A percentile compares a stretch with the other conserved stretches of the same genome.
Conservation (phyloP, 805 yeast genomes). For the Teunomyces barrocoloradensis region DNA sequence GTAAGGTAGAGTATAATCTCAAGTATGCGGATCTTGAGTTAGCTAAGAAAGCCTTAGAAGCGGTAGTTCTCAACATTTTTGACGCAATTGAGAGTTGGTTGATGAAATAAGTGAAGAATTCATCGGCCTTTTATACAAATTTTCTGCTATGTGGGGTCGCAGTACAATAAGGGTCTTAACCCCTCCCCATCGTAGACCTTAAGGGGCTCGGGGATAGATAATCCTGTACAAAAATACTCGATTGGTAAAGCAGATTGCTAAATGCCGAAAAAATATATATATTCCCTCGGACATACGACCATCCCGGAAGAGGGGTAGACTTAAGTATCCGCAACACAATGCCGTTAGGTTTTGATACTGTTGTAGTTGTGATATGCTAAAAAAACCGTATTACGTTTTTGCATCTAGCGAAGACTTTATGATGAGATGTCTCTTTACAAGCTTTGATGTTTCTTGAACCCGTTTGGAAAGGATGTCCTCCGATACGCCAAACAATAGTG, state of each 20-base stretch:
- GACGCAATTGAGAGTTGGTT: neutral
- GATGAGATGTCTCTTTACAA: neutral
- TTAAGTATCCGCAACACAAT: neutral
- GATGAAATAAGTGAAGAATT: neutral
- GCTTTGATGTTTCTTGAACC: neutral
- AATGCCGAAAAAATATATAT: neutral
- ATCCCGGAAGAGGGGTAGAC: neutral
- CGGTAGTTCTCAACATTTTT: slow-evolving; percentile 1
- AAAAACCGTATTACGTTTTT: neutral
- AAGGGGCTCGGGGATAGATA: neutral
- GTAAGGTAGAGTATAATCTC: slow-evolving; percentile 29
- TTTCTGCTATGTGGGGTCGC: neutral
- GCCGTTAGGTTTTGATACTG: neutral
- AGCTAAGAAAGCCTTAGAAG: neutral
- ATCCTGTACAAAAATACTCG: neutral
- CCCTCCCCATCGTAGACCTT: neutral
- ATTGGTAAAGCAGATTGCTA: neutral
- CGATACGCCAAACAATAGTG: neutral
- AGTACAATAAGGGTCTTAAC: neutral
- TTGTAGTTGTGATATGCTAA: neutral
- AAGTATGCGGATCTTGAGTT: slow-evolving; percentile 3
- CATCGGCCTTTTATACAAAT: neutral
- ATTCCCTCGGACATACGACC: neutral
- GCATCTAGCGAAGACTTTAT: neutral
- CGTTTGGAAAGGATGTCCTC: neutral